Evolutionary conservation across 1,284 basidiomycete species (phyloP), one percentile per base, ranked within the genome.

Genomic region (Lentinus polychrous): DNA sequence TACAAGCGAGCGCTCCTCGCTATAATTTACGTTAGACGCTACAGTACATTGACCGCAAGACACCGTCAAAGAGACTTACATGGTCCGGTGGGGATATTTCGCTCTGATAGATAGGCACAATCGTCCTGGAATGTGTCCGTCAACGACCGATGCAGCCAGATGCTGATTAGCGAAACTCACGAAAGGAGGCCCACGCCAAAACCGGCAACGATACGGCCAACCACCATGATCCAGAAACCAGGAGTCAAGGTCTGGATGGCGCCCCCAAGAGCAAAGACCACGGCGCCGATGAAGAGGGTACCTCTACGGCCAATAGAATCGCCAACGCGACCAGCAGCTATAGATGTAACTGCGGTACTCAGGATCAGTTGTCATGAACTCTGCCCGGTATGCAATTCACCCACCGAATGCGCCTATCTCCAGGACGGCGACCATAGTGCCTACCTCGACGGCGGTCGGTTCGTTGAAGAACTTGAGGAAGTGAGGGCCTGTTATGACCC

Each of bases 101-200:
- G 57, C 88, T 91, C 70, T 97, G 95, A 66, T 97, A 99, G 52
- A 97, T 96, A 5, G 95, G 95, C 18, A 98, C 95, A 54, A 97
- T 93, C 51, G 94, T 97, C 46, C 91, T 91, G 60, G 11, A 22
- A 24, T 14, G 33, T 4, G 22, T 36, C 40, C 14, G 36, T 32
- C 10, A 44, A 31, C 49, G 43, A 50, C 47, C 37, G 50, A 40
- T 49, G 6, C 5, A 37, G 35, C 14, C 35, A 38, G 20, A 40
- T 32, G 10, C 27, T 48, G 32, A 49, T 34, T 5, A 10, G 27
- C 43, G 31, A 17, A 32, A 75, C 87, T 57, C 61, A 91, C 89
- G 87, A 91, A 44, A 98, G 73, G 55, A 97, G 74, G 11, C 94
- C 95, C 11, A 99, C 95, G 12, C 95, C 95, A 58, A 91, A 92